Base-by-base conservation (phyloP, 495 filamentous ascomycete species). In the Xylaria bambusicola region DNA sequence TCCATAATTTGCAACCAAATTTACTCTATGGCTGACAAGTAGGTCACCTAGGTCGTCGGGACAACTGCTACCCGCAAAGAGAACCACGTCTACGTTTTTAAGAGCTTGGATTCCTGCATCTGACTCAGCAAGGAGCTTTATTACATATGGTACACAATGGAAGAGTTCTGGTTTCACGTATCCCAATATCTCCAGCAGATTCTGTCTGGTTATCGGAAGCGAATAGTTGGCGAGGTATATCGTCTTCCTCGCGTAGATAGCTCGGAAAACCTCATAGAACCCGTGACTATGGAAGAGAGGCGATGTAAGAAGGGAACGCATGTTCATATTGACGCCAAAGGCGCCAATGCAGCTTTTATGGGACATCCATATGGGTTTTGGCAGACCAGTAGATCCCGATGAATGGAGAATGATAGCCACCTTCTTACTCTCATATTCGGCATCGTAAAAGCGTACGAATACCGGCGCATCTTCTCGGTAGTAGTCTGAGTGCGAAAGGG, bases 371-470 rank as follows among this genome's bases (percentile, higher is more conserved):
- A 74, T 71, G 12, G 84, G 81, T 52, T 86, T 86, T 0, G 83
- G 83, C 9, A 75, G 74, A 0, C 84, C 84, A 6, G 83, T 86
- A 5, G 80, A 84, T 2, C 84, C 84, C 20, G 55, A 65, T 13
- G 77, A 79, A 50, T 82, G 79, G 20, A 82, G 71, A 18, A 82
- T 74, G 41, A 73, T 63, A 15, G 64, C 68, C 7, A 62, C 59
- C 17, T 57, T 66, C 33, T 69, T 54, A 0, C 51, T 35, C 48
- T 74, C 70, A 23, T 62, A 42, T 40, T 62, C 61, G 27, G 59
- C 46, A 27, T 70, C 46, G 5, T 58, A 55, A 6, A 29, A 46
- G 12, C 62, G 58, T 42, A 61, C 31, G 36, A 61, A 64, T 12
- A 46, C 21, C 17, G 60, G 51, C 17, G 50, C 49, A 41, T 57